Evolutionary conservation across 1,284 basidiomycete species (phyloP).

Genomic region (Inonotus obliquus): DNA sequence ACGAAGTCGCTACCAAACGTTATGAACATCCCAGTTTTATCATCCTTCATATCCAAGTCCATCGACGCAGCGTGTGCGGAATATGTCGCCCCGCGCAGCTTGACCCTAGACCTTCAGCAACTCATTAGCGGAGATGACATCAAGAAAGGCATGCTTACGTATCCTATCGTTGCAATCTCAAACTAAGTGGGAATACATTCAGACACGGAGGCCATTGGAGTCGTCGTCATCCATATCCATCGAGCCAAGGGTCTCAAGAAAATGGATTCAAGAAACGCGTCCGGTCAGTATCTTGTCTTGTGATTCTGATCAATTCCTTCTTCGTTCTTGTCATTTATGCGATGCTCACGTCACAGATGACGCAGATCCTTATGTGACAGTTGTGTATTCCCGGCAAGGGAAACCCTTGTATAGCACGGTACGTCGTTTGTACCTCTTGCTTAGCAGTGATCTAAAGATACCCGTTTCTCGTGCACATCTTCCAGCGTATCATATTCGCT

Average conservation of each 20-base stretch:
- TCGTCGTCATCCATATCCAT: constrained; percentile 65
- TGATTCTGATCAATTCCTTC: constrained; percentile 13
- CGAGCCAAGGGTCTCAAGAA: constrained; percentile 58
- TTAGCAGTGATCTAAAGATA: neutral
- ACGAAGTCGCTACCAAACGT: constrained; percentile 67
- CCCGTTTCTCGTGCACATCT: neutral
- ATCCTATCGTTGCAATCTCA: neutral
- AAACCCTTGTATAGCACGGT: constrained; percentile 68
- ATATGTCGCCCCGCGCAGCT: constrained; percentile 67
- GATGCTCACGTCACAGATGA: constrained; percentile 19
- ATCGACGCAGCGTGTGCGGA: constrained; percentile 62
- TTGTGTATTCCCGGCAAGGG: constrained; percentile 38
- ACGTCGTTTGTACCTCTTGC: neutral
- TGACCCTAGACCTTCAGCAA: constrained; percentile 71
- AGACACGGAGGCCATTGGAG: constrained; percentile 67
- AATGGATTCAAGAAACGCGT: constrained; percentile 55
- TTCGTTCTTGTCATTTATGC: constrained; percentile 30
- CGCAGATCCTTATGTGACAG: constrained; percentile 35
- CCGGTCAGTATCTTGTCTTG: constrained; percentile 41
- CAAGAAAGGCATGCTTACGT: constrained; percentile 28
- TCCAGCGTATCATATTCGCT: constrained; percentile 52
- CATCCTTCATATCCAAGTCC: constrained; percentile 69
- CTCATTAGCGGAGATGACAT: constrained; percentile 60
- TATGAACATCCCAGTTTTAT: constrained; percentile 75
- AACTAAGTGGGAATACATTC: neutral